A percentile compares a stretch with the other conserved stretches of the same genome.
Conservation (phyloP, 2,329 filamentous ascomycete species). For the Aspergillus proliferans region DNA sequence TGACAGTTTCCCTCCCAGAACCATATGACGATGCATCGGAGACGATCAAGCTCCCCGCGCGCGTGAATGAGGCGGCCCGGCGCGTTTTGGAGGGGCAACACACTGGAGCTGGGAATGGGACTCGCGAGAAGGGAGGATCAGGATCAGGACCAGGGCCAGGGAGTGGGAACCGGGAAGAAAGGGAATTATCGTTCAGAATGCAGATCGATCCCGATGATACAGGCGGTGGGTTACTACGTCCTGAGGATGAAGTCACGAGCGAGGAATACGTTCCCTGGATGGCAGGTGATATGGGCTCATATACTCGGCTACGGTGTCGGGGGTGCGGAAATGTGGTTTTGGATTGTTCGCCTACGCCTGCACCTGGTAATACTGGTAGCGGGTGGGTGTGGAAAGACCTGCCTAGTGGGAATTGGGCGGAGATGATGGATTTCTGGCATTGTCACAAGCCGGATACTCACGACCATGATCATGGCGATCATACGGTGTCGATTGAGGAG, state of each 20-base stretch:
- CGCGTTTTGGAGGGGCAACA: constrained; percentile 10
- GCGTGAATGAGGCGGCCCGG: constrained; percentile 24
- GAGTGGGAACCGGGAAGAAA: too few relatives aligned
- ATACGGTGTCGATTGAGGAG: constrained; percentile 33
- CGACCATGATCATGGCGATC: constrained; percentile 37
- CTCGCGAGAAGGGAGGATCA: not conserved
- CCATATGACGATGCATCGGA: constrained; percentile 18
- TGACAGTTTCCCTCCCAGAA: constrained; percentile 31
- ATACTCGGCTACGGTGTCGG: constrained; percentile 32
- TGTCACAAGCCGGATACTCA: constrained; percentile 77
- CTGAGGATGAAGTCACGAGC: constrained; percentile 20
- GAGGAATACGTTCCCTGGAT: constrained; percentile 32
- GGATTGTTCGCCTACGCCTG: constrained; percentile 7
- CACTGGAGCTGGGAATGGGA: constrained; percentile 2
- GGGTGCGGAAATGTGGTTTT: constrained; percentile 30
- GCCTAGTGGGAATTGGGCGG: constrained; percentile 94
- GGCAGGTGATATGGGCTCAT: constrained; percentile 30
- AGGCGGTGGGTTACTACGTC: not conserved
- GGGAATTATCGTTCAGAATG: constrained; percentile 50
- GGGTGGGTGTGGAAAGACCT: constrained; percentile 75
- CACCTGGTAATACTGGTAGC: not conserved
- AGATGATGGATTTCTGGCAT: constrained; percentile 99
- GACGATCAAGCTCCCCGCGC: constrained; percentile 45
- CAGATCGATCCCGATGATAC: constrained; percentile 37
- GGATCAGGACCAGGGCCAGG: constrained; percentile 19